Conservation (phyloP, 495 filamentous ascomycete species). For the Aspergillus sparsus region DNA sequence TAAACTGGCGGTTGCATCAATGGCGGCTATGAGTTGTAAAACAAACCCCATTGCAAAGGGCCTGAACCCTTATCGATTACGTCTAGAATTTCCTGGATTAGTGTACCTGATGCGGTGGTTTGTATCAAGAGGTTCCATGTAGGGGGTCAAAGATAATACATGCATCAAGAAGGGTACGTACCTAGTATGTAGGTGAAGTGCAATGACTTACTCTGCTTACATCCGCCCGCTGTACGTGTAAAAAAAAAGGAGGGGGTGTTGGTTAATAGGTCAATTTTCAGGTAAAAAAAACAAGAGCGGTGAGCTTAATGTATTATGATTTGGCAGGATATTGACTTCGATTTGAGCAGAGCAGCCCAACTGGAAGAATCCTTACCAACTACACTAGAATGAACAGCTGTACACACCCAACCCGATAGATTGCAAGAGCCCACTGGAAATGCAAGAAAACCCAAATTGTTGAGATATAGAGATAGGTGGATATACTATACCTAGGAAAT, state of each 20-base stretch:
- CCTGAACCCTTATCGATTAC: constrained; percentile 10
- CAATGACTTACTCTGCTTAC: background rate
- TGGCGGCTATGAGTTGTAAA: constrained; percentile 13
- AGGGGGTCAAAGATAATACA: background rate
- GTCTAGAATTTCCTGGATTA: background rate
- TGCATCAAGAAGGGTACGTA: constrained; percentile 9
- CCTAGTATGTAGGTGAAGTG: background rate
- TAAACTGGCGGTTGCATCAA: background rate
- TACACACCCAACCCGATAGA: constrained; percentile 14
- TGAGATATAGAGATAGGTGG: background rate
- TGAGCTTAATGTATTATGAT: constrained; percentile 11
- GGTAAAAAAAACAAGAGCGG: constrained; percentile 17
- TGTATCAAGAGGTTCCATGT: background rate
- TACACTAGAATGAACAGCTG: constrained; percentile 10
- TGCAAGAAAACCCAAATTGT: constrained; percentile 20
- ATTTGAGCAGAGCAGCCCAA: background rate
- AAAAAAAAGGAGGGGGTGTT: background rate
- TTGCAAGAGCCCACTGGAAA: constrained; percentile 22
- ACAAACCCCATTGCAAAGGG: background rate
- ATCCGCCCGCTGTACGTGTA: constrained; percentile 13
- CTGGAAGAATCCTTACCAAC: background rate
- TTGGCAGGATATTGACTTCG: constrained; percentile 10
- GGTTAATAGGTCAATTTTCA: background rate
- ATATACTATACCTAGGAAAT: background rate
- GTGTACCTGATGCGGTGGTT: background rate